Evolutionary conservation across 2,329 filamentous ascomycete genomes (phyloP).

Genomic region (Aureobasidium sp.): DNA sequence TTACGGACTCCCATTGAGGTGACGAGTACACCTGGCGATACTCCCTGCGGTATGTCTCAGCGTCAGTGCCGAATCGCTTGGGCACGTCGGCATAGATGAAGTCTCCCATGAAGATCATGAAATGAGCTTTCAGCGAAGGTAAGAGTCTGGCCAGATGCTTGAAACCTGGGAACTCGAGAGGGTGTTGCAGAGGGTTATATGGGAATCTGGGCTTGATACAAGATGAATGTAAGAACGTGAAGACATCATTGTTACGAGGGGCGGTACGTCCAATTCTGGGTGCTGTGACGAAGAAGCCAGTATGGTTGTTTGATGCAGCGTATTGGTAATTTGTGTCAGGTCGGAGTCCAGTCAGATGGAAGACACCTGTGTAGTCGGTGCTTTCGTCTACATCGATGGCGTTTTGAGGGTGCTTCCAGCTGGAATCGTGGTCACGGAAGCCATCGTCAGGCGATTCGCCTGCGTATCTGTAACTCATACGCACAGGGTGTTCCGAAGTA

Average conservation of each 20-base stretch:
- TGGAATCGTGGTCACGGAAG: slow-evolving; percentile 48
- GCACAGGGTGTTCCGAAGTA: slow-evolving; percentile 65
- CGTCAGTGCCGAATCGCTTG: slow-evolving; percentile 62
- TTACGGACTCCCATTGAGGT: slow-evolving; percentile 65
- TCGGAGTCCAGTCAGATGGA: slow-evolving; percentile 60
- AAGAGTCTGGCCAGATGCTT: slow-evolving; percentile 68
- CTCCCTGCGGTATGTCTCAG: slow-evolving; percentile 76
- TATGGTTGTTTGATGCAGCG: slow-evolving; percentile 77
- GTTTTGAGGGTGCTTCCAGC: slow-evolving; percentile 62
- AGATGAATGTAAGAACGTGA: slow-evolving; percentile 87
- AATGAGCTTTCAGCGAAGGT: slow-evolving; percentile 63
- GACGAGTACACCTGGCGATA: slow-evolving; percentile 95
- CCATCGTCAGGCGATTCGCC: slow-evolving; percentile 41
- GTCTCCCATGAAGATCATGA: slow-evolving; percentile 69
- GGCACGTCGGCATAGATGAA: slow-evolving; percentile 92
- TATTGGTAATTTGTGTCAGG: slow-evolving; percentile 76
- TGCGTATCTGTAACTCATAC: slow-evolving; percentile 52
- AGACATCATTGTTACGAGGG: slow-evolving; percentile 47
- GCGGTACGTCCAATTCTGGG: slow-evolving; percentile 61
- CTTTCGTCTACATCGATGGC: slow-evolving; percentile 61
- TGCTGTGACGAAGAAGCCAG: slow-evolving; percentile 72
- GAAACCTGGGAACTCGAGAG: slow-evolving; percentile 75
- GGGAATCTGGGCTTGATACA: slow-evolving; percentile 90
- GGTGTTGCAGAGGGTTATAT: slow-evolving; percentile 76
- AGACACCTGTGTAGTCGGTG: slow-evolving; percentile 73